Evolutionary conservation across 164 flowering plant species (phyloP).

Genomic region (Vitis amurensis): DNA sequence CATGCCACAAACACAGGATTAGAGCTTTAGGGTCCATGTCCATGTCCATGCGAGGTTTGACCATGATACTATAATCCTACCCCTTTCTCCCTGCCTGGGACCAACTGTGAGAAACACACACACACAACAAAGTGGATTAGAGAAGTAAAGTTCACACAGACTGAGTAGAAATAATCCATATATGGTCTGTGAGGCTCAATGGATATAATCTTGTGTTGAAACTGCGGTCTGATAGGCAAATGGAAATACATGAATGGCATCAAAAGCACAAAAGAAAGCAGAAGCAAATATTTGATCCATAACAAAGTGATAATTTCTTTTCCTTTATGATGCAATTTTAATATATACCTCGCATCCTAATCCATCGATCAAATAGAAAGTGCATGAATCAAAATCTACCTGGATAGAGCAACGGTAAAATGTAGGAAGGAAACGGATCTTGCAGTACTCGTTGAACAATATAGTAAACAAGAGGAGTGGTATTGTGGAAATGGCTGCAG

Average conservation of each 20-base stretch:
- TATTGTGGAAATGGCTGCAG: slow-evolving; percentile 66
- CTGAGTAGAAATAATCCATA: too few relatives aligned
- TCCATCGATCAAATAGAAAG: not conserved
- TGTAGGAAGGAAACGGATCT: slow-evolving; percentile 78
- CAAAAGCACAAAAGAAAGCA: not conserved
- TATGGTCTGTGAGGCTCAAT: too few relatives aligned
- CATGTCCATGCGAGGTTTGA: too few relatives aligned
- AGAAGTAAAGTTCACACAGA: too few relatives aligned
- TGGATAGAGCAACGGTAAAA: slow-evolving; percentile 54
- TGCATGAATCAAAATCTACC: slow-evolving; percentile 32
- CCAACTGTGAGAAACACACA: too few relatives aligned
- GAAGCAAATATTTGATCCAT: not conserved
- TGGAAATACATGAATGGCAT: not conserved
- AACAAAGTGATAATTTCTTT: not conserved
- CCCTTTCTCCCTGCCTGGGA: too few relatives aligned
- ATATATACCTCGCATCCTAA: not conserved
- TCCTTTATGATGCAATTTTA: not conserved
- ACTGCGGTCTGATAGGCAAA: too few relatives aligned
- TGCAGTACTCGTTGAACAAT: slow-evolving; percentile 81
- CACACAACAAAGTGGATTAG: too few relatives aligned
- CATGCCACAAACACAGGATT: too few relatives aligned
- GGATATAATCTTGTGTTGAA: not conserved
- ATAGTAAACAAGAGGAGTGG: slow-evolving; percentile 64
- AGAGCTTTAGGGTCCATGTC: too few relatives aligned
- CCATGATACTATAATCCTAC: too few relatives aligned